Conservation (phyloP, 2,329 filamentous ascomycete genomes). For the Diaporthe longicolla region DNA sequence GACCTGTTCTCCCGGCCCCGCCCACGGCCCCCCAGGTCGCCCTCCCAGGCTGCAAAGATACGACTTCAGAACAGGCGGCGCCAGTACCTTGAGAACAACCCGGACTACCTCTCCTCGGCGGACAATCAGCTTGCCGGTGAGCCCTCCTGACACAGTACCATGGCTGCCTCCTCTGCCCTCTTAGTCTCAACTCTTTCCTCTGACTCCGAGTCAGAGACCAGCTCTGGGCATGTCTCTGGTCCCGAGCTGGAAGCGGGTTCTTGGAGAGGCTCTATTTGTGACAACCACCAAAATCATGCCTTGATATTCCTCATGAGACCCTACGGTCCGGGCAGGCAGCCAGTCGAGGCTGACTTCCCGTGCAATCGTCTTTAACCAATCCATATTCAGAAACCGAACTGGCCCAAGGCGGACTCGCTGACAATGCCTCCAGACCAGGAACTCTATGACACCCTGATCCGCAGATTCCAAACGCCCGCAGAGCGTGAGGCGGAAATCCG, state of each 20-base stretch:
- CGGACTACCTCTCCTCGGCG: constrained; percentile 75
- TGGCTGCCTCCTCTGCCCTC: too few species aligned
- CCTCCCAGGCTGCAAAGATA: constrained; percentile 61
- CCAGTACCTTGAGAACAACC: constrained; percentile 80
- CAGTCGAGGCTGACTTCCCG: neutral
- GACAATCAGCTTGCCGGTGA: constrained; percentile 70
- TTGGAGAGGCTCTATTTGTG: too few species aligned
- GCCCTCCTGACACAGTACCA: constrained; percentile 31
- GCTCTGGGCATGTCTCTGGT: too few species aligned
- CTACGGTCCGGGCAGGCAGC: neutral
- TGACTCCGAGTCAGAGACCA: too few species aligned
- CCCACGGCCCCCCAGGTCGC: constrained; percentile 61
- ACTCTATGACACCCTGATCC: constrained; percentile 85
- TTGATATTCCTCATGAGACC: neutral
- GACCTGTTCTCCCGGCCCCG: constrained; percentile 54
- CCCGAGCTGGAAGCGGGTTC: too few species aligned
- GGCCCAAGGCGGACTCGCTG: neutral
- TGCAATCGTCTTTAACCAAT: neutral
- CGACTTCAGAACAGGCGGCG: constrained; percentile 81
- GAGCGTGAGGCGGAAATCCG: constrained; percentile 83
- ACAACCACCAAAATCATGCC: too few species aligned
- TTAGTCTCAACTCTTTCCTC: too few species aligned
- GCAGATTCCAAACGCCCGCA: constrained; percentile 79
- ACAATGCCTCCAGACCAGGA: constrained; percentile 71
- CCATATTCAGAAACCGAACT: neutral